Base-by-base conservation (phyloP, 1,139 yeast genomes). In the Blastobotrys capitulatus region DNA sequence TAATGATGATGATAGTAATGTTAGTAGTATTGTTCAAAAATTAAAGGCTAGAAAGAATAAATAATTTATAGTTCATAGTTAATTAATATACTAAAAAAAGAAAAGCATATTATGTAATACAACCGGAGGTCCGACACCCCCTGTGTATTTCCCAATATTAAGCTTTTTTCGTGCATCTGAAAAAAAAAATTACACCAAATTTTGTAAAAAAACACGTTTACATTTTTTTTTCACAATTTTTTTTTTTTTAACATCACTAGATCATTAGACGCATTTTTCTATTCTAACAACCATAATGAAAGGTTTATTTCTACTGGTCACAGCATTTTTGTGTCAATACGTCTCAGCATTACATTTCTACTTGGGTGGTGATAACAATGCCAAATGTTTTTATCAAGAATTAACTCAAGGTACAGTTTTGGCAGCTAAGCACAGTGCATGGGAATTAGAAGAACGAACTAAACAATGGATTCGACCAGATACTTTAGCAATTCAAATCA, bases 371-470 rank as follows among this genome's bases (percentile, higher is more conserved):
- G 82, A 82, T 36, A 78, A 72, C 50, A 63, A 63, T 50, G 76
- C 79, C 50, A 75, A 73, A 60, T 85, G 94, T 63, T 84, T 85
- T 67, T 76, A 74, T 61, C 79, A 81, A 59, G 90, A 83, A 57
- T 69, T 85, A 46, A 74, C 79, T 16, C 71, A 74, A 56, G 85
- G 77, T 38, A 74, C 84, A 12, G 65, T 84, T 39, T 71, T 85
- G 27, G 77, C 79, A 64, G 70, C 71, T 20, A 68, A 67, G 54
- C 85, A 80, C 65, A 73, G 74, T 49, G 77, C 85, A 29, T 81
- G 82, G 68, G 78, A 79, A 44, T 70, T 64, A 48, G 83, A 82
- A 56, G 71, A 71, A 7, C 65, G 68, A 34, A 59, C 75, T 2
- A 65, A 71, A 26, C 59, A 68, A 29, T 83, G 73, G 67, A 69